phyloP scores from a whole-genome alignment of 805 yeast genomes.

The Sungouiozyma ichnusensis region DNA sequence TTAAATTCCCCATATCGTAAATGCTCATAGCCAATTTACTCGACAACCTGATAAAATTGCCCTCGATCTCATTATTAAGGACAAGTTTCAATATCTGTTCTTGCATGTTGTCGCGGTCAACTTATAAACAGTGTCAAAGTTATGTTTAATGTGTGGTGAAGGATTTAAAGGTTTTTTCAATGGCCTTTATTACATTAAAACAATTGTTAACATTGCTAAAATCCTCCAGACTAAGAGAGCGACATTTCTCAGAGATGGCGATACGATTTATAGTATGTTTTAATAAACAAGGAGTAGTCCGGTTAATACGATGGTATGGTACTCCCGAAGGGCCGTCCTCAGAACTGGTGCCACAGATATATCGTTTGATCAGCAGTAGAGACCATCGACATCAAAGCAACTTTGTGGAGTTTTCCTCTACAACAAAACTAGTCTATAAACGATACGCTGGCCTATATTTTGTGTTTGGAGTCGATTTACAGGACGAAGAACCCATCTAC shows the following conservation, averaged over 20 bases:
- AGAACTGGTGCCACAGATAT: slow-evolving; percentile 39
- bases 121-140: too few species aligned
- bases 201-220: too few species aligned
- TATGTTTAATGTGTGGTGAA: too few species aligned
- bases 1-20: slow-evolving; percentile 2
- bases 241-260: slow-evolving; percentile 43
- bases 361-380: slow-evolving; percentile 67
- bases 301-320: slow-evolving; percentile 72
- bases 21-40: slow-evolving; percentile 4
- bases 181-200: too few species aligned
- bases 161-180: not conserved
- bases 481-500: slow-evolving; percentile 73
- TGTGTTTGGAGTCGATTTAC: slow-evolving; percentile 68
- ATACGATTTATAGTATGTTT: slow-evolving; percentile 72
- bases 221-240: too few species aligned
- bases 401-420: slow-evolving; percentile 59
- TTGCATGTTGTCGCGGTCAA: not conserved
- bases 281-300: slow-evolving; percentile 87
- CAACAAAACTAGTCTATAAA: slow-evolving; percentile 64
- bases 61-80: slow-evolving; percentile 13
- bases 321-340: slow-evolving; percentile 9
- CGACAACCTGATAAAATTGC: slow-evolving; percentile 25
- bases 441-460: slow-evolving; percentile 89
- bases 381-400: slow-evolving; percentile 79
- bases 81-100: slow-evolving; percentile 3